Evolutionary conservation across 768 basidiomycete genomes (phyloP), one percentile per base, ranked within the genome.

Genomic region (Infundibulicybe gibba): DNA sequence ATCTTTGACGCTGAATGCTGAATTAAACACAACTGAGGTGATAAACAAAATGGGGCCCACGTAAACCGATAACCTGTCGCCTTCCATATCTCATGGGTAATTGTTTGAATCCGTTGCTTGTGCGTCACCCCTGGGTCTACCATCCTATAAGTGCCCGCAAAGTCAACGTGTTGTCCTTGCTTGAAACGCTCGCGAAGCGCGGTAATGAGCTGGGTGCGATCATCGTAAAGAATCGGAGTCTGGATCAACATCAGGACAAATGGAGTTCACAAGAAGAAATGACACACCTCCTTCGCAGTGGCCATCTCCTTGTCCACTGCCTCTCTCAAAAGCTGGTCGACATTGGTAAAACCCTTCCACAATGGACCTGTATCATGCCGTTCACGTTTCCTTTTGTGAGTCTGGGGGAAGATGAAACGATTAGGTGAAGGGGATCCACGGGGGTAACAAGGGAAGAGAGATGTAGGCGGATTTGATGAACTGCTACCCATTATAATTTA

Each of bases 51-150:
- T 12, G 44, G 32, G 9, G 60, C 72, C 54, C 52, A 77, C 74
- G 72, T 76, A 54, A 77, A 76, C 25, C 75, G 58, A 57, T 77
- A 77, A 4, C 75, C 75, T 10, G 74, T 76, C 3, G 66, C 64
- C 52, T 65, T 67, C 74, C 74, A 76, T 33, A 76, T 72, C 8
- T 75, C 76, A 52, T 71, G 55, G 5, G 66, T 65, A 5, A 75
- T 58, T 5, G 53, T 58, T 54, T 74, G 70, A 15, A 76, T 67
- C 4, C 70, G 65, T 45, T 70, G 60, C 48, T 75, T 74, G 52
- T 77, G 67, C 12, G 59, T 61, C 48, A 61, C 44, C 12, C 50
- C 55, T 41, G 50, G 49, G 20, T 64, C 70, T 21, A 52, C 44
- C 20, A 60, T 49, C 37, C 68, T 58, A 53, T 69, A 77, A 12